Evolutionary conservation across 106 monocot species (phyloP).

Genomic region (Dendrobium chrysotoxum): DNA sequence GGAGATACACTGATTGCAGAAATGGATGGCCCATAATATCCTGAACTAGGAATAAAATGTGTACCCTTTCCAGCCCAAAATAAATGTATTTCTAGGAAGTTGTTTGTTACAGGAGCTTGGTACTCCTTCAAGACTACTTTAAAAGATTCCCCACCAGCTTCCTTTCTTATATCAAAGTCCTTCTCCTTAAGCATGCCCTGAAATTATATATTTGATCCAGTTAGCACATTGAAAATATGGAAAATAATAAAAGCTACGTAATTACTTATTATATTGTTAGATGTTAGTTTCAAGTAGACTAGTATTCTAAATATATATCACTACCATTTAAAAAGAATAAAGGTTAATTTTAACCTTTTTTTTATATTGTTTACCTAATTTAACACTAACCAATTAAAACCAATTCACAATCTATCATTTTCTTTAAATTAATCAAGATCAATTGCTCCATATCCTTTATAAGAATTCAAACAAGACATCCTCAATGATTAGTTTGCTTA

Average conservation of each 20-base stretch:
- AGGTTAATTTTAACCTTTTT: too few relatives aligned
- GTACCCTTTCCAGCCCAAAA: constrained; percentile 89
- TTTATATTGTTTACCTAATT: too few relatives aligned
- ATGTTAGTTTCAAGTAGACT: too few relatives aligned
- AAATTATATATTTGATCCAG: neutral
- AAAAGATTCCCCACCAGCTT: constrained; percentile 33
- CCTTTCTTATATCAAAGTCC: constrained; percentile 71
- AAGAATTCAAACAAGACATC: neutral
- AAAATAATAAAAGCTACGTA: too few relatives aligned
- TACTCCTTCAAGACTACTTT: constrained; percentile 33
- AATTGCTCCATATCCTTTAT: too few relatives aligned
- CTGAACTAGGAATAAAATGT: constrained; percentile 48
- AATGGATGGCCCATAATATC: constrained; percentile 56
- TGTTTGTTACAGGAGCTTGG: constrained; percentile 41
- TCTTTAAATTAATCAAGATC: too few relatives aligned
- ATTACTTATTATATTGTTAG: too few relatives aligned
- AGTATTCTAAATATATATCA: too few relatives aligned
- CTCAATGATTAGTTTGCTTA: constrained; percentile 5
- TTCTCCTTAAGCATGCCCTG: constrained; percentile 47
- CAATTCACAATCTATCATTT: too few relatives aligned
- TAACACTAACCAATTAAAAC: too few relatives aligned
- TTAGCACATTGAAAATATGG: neutral
- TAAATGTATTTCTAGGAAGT: constrained; percentile 79
- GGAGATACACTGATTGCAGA: constrained; percentile 65
- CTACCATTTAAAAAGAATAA: too few relatives aligned